Evolutionary conservation across 148 eudicot species (phyloP).

Genomic region (Heliosperma pusillum): DNA sequence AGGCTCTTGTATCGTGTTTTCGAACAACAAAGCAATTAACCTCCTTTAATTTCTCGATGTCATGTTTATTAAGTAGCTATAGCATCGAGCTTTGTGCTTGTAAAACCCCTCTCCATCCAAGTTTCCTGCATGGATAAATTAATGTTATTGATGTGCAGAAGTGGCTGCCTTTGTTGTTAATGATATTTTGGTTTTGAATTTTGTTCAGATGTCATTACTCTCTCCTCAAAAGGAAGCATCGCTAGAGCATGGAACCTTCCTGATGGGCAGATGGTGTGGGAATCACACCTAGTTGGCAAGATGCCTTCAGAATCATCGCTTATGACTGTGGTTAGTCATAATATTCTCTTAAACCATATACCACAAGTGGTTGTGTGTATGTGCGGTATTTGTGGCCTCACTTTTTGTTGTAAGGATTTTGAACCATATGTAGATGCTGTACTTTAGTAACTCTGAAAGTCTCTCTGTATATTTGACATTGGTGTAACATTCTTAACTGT

Average conservation of each 20-base stretch:
- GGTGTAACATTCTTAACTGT: not conserved
- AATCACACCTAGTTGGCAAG: conserved; percentile 64
- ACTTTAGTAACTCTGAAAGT: not conserved
- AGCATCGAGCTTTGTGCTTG: not conserved
- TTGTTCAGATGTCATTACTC: conserved; percentile 69
- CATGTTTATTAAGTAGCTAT: not conserved
- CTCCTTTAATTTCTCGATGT: not conserved
- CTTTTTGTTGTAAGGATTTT: conserved; percentile 1
- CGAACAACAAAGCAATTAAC: not conserved
- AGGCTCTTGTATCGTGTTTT: not conserved
- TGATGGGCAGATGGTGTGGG: conserved; percentile 99
- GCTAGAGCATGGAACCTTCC: conserved; percentile 99
- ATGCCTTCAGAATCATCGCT: conserved; percentile 60
- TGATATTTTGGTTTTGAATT: not conserved
- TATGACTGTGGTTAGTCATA: conserved; percentile 62
- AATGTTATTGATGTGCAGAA: not conserved
- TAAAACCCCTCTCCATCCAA: not conserved
- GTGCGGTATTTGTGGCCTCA: not conserved
- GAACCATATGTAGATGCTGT: not conserved
- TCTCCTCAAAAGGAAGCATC: conserved; percentile 78
- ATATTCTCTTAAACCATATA: not conserved
- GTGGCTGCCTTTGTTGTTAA: not conserved
- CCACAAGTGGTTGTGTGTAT: not conserved
- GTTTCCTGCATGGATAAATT: not conserved
- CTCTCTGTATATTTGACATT: not conserved